phyloP scores from a whole-genome alignment of 441 rosid species.

The Macaranga tanarius region DNA sequence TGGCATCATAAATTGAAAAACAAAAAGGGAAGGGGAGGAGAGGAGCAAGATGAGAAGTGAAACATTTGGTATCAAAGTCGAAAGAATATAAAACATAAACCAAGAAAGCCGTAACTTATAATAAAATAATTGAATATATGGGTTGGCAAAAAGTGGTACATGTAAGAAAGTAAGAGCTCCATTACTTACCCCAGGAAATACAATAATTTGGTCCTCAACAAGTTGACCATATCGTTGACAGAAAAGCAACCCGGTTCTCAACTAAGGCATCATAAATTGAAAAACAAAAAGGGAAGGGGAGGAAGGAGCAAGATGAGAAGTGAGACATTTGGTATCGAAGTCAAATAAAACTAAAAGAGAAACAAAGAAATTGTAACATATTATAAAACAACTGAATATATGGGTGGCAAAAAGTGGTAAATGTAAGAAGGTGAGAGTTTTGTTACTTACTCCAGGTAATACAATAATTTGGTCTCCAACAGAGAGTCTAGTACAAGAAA shows the following conservation, averaged over 20 bases:
- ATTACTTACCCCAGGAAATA: no score
- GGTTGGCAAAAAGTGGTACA: no score
- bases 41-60: no score
- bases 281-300: background rate
- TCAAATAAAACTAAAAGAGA: background rate
- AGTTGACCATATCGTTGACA: background rate
- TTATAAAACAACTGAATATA: background rate
- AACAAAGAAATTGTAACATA: background rate
- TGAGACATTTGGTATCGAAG: background rate
- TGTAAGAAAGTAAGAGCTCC: no score
- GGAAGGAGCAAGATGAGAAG: background rate
- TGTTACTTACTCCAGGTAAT: conserved; percentile 82
- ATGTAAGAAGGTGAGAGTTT: conserved; percentile 2
- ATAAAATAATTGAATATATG: no score
- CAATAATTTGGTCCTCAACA: no score
- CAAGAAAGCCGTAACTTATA: no score
- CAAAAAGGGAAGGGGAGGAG: no score
- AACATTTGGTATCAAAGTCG: no score
- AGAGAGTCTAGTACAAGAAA: conserved; percentile 76
- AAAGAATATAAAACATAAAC: no score
- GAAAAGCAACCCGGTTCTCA: conserved; percentile 15
- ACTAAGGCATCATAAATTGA: conserved; percentile 10
- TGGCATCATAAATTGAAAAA: no score
- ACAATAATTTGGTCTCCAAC: conserved; percentile 85
- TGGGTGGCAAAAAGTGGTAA: background rate